Evolutionary conservation across 208 protist species (phyloP), one percentile per base, ranked within the genome.

Genomic region (Acanthamoeba healyi): DNA sequence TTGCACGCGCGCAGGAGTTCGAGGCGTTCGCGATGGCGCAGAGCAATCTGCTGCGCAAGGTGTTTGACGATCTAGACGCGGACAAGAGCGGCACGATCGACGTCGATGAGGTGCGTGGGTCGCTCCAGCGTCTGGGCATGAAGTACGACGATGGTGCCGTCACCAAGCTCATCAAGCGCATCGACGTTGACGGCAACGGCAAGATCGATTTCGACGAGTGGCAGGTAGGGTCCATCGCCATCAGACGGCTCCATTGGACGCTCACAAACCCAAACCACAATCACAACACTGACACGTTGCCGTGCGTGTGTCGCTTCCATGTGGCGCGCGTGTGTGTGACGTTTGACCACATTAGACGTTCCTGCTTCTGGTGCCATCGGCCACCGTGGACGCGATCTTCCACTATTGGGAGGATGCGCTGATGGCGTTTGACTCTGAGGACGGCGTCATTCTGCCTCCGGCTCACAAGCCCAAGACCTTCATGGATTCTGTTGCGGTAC

Each of bases 201-300:
- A 58, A 88, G 74, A 93, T 95, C 38, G 92, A 94, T 63, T 95
- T 94, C 72, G 56, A 65, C 65, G 94, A 95, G 86, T 95, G 94
- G 94, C 93, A 93, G 84, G 94, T 86, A 34, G 12, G 22, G 12
- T 24, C 14, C 49, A 54, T 19, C 49, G 4, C 14, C 49, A 24
- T 10, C 15, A 1, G 10, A 24, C 49, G 22, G 15, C 10, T 38
- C 22, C 61, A 22, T 29, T 5, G n/a, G 3, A 17, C 22, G 24
- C 22, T 36, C 15, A 1, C 61, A 36, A 12, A 29, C 10, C 15
- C 26, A 34, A n/a, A n/a, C n/a, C n/a, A n/a, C n/a, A n/a, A n/a
- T n/a, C n/a, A n/a, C n/a, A n/a, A n/a, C n/a, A n/a, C n/a, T n/a
- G n/a, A n/a, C n/a, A n/a, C n/a, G n/a, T n/a, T n/a, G n/a, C n/a